Evolutionary conservation across 805 yeast genomes (phyloP).

Genomic region (Scheffersomyces spartinae): DNA sequence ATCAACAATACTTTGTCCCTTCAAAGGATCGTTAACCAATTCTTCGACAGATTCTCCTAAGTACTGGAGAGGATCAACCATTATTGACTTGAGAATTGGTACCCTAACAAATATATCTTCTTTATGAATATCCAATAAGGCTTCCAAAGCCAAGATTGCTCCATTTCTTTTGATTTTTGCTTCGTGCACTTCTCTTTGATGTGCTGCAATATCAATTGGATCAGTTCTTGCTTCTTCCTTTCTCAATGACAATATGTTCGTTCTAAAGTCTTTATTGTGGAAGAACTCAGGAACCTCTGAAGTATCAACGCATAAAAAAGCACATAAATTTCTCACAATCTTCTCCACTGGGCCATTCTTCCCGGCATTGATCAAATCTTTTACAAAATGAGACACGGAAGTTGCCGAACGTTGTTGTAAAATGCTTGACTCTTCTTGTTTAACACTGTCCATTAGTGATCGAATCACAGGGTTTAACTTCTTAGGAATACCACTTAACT

Average conservation of each 20-base stretch:
- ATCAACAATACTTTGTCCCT: constrained; percentile 78
- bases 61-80: constrained; percentile 53
- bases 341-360: constrained; percentile 78
- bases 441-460: constrained; percentile 85
- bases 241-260: constrained; percentile 56
- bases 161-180: constrained; percentile 82
- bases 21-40: constrained; percentile 27
- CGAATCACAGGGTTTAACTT: constrained; percentile 84
- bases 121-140: constrained; percentile 42
- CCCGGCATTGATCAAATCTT: constrained; percentile 41
- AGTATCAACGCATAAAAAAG: constrained; percentile 89
- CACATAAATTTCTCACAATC: constrained; percentile 81
- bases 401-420: constrained; percentile 64
- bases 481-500: constrained; percentile 60
- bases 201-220: constrained; percentile 47
- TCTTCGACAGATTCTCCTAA: constrained; percentile 18
- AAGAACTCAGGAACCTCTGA: constrained; percentile 89
- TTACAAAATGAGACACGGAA: constrained; percentile 54
- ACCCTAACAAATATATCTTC: constrained; percentile 43
- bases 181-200: constrained; percentile 53
- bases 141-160: constrained; percentile 58
- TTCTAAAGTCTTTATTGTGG: constrained; percentile 43
- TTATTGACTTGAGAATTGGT: constrained; percentile 53
- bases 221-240: constrained; percentile 66
- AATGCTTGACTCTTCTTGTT: constrained; percentile 53